These are phyloP conservation scores for Volvariella surrecta DNA, from an alignment of 1,284 basidiomycete genomes.

Conservation along the genomic window DNA sequence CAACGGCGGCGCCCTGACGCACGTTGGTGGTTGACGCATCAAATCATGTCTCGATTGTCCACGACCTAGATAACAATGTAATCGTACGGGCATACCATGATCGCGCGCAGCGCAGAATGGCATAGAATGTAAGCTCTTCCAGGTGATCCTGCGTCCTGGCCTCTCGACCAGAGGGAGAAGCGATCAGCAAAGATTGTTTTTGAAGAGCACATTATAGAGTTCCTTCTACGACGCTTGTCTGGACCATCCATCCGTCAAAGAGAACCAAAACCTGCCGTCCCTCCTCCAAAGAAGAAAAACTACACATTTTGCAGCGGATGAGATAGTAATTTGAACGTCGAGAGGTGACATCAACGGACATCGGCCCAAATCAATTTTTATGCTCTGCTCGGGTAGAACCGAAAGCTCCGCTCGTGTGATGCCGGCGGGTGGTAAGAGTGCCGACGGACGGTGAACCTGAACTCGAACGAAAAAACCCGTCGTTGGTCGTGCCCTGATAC, in stretches of 20 bases:
- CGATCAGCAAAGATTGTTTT: constrained; percentile 89
- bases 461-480: neutral
- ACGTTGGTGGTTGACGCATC: no score
- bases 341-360: neutral
- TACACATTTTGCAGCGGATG: constrained; percentile 29
- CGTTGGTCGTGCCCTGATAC: neutral
- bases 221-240: constrained; percentile 80
- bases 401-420: no score
- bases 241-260: constrained; percentile 61
- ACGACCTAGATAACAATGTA: constrained; percentile 6
- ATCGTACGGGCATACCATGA: constrained; percentile 2
- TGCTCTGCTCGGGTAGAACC: neutral
- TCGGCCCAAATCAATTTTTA: constrained; percentile 13
- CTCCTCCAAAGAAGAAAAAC: constrained; percentile 13
- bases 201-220: constrained; percentile 38
- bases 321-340: constrained; percentile 76
- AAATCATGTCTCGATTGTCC: no score
- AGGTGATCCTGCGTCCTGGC: constrained; percentile 86
- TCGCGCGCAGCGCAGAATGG: constrained; percentile 37
- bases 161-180: constrained; percentile 80
- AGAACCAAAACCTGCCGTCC: constrained; percentile 21
- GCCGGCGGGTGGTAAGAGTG: neutral
- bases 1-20: constrained; percentile 7
- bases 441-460: neutral
- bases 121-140: constrained; percentile 36